Evolutionary conservation across 2,329 filamentous ascomycete species (phyloP).

Genomic region (Epichloe gansuensis): DNA sequence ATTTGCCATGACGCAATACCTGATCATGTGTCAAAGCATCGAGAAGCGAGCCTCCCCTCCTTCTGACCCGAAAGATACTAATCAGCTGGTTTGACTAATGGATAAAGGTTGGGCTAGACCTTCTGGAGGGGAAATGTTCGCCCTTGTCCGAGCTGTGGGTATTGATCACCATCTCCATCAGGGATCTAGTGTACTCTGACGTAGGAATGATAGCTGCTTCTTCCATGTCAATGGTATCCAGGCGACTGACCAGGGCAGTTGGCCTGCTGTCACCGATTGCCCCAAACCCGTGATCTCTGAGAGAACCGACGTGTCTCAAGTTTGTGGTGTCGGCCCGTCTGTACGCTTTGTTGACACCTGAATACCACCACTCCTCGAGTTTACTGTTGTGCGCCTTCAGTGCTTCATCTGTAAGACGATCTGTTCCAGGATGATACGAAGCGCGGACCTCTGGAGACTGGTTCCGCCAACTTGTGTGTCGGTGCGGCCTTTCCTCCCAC

Average conservation of each 20-base stretch:
- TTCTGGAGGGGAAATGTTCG: neutral
- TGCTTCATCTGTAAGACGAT: conserved; percentile 12
- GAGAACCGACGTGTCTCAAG: neutral
- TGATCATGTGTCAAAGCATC: neutral
- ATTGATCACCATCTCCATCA: conserved; percentile 1
- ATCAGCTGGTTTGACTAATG: neutral
- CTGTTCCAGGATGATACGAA: conserved; percentile 10
- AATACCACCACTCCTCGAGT: conserved; percentile 7
- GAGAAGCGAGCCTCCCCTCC: neutral
- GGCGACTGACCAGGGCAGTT: neutral
- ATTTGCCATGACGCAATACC: neutral
- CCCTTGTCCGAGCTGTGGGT: neutral
- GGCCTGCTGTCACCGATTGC: conserved; percentile 3
- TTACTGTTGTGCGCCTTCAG: conserved; percentile 5
- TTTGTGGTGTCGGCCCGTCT: neutral
- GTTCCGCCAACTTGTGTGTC: conserved; percentile 1
- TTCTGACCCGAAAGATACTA: neutral
- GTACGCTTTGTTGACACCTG: conserved; percentile 1
- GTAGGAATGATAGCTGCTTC: neutral
- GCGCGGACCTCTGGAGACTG: neutral
- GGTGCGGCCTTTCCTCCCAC: neutral
- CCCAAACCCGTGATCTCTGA: neutral
- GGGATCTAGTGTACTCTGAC: neutral
- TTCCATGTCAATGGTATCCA: neutral
- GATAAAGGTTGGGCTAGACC: neutral